Evolutionary conservation across 257 asterid species (phyloP).

Genomic region (Gentiana dahurica): DNA sequence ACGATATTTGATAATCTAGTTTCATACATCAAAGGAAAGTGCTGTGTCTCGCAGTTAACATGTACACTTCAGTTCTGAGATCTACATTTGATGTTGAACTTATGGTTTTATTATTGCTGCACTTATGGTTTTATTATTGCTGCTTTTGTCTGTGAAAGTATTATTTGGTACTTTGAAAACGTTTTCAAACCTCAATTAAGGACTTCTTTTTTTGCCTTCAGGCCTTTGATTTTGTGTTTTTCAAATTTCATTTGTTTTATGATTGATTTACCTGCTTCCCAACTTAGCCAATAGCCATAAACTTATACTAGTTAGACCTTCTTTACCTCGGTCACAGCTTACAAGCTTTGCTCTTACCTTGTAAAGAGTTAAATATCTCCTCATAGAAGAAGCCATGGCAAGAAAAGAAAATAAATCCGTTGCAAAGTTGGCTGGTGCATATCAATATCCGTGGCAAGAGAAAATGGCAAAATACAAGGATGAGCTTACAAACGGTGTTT

Average conservation of each 20-base stretch:
- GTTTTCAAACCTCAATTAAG: too few species aligned
- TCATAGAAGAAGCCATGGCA: conserved; percentile 40
- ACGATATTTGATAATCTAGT: too few species aligned
- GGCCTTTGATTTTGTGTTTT: not conserved
- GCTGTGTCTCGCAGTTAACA: too few species aligned
- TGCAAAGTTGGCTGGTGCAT: conserved; percentile 59
- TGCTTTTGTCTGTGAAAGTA: too few species aligned
- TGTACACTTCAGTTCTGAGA: too few species aligned
- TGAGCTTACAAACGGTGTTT: conserved; percentile 85
- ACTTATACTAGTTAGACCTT: not conserved
- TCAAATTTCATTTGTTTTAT: not conserved
- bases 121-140: too few species aligned
- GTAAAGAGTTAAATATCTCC: conserved; percentile 7
- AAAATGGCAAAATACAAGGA: conserved; percentile 60
- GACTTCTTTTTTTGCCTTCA: not conserved
- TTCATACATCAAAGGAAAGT: too few species aligned
- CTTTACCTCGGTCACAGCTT: not conserved
- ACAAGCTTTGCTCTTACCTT: not conserved
- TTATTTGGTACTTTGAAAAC: too few species aligned
- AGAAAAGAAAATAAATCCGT: conserved; percentile 56
- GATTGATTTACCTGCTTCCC: not conserved
- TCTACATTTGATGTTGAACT: too few species aligned
- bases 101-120: too few species aligned
- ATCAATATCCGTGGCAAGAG: conserved; percentile 67
- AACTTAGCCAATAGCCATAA: not conserved